Evolutionary conservation across 306 rosid genomes (phyloP).

Genomic region (Sicyos baderoa): DNA sequence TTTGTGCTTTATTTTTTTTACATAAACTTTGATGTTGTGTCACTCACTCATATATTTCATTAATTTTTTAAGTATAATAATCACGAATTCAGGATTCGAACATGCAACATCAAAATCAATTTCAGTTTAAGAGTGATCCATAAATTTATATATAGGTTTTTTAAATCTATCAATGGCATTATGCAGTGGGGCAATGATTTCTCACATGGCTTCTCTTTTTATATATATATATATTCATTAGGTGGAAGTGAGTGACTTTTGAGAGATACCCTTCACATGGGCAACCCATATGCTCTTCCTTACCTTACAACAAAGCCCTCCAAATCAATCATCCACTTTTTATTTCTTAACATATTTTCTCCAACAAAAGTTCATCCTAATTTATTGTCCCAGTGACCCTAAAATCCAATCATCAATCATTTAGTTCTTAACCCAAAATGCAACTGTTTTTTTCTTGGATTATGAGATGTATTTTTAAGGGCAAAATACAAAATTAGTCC

Average conservation of each 20-base stretch:
- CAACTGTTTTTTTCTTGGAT: background rate
- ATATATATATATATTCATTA: background rate
- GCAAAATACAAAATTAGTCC: too few relatives aligned
- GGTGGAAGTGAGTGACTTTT: too few relatives aligned
- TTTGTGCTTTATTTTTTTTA: too few relatives aligned
- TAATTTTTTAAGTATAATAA: too few relatives aligned
- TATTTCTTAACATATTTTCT: background rate
- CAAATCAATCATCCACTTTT: background rate
- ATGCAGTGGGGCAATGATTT: constrained; percentile 39
- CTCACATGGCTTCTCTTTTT: constrained; percentile 54
- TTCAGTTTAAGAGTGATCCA: background rate
- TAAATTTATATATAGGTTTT: background rate
- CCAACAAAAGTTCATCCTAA: background rate
- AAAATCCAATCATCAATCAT: constrained; percentile 1
- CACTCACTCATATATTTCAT: too few relatives aligned
- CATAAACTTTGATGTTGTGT: too few relatives aligned
- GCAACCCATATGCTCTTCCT: constrained; percentile 46
- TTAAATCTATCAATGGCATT: background rate
- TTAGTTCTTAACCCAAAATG: background rate
- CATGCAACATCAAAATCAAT: too few relatives aligned
- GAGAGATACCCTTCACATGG: constrained; percentile 44
- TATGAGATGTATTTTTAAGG: background rate
- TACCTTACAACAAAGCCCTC: constrained; percentile 28
- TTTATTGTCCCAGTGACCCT: background rate
- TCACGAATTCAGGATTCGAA: too few relatives aligned